Base-by-base conservation (phyloP, 352 stramenopile species). In the Globisporangium cederbergense region DNA sequence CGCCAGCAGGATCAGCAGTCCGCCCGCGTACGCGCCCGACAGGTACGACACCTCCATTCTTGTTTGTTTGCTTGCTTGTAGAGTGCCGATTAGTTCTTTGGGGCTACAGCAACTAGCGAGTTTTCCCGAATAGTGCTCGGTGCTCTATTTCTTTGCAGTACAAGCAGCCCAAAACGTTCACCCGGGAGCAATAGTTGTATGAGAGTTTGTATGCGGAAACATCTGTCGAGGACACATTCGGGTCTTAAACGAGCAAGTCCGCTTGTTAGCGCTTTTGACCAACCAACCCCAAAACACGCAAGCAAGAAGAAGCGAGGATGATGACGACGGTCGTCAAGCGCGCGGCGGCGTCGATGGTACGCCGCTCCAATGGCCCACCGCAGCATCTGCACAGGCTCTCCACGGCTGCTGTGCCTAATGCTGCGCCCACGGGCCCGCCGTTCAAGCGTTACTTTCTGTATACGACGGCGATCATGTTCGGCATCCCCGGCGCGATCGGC, bases 381-480 rank as follows among this genome's bases (percentile, higher is more conserved):
- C 54, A 38, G 40, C 61, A 45, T 7, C 52, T 46, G 56, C 63
- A 58, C 11, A 65, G 60, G 47, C 46, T 78, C 53, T 72, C 66
- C 4, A 64, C 52, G 34, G 53, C 52, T 0, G 66, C 68, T 7
- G 16, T 47, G 1, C 25, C 25, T 28, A 28, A 28, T 28, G 22
- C 28, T 11, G 36, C 45, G 46, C 6, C 67, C 0, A 52, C 62
- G 14, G 76, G 75, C 0, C 79, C 83, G 30, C 78, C 81, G 32
- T 88, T 89, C 64, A 86, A 88, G 59, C 82, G 78, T 46, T 89
- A 85, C 65, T 88, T 94, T 46, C 73, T 79, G 66, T 83, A 87
- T 71, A 90, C 83, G 61, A 94, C 84, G 16, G 82, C 70, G 43
- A 73, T 95, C 64, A 90, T 92, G 79, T 69, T 95, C n/a, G 86